Conservation (phyloP, 1,139 yeast species). For the Debaryomyces singareniensis region DNA sequence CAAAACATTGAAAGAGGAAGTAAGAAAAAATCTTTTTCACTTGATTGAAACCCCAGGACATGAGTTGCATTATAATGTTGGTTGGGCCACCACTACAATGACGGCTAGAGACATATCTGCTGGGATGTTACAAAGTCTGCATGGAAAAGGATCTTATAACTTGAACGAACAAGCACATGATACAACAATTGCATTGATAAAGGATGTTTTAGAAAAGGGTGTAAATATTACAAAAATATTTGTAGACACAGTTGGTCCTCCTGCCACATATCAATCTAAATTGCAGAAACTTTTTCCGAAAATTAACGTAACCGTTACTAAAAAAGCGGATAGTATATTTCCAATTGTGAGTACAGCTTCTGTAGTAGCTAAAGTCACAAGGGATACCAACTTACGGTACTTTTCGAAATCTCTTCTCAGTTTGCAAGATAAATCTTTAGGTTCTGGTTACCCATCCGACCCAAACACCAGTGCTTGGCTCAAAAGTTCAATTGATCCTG, state of each 20-base stretch:
- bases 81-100: slow-evolving; percentile 84
- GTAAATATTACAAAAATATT: slow-evolving; percentile 64
- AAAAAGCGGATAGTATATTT: slow-evolving; percentile 90
- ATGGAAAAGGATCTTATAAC: slow-evolving; percentile 58
- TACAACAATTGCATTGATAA: slow-evolving; percentile 76
- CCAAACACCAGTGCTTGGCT: slow-evolving; percentile 80
- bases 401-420: slow-evolving; percentile 16
- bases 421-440: slow-evolving; percentile 40
- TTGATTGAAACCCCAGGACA: slow-evolving; percentile 43
- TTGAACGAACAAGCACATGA: slow-evolving; percentile 96
- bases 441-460: slow-evolving; percentile 95
- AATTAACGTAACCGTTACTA: slow-evolving; percentile 76
- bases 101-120: slow-evolving; percentile 82
- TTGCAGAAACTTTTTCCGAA: slow-evolving; percentile 63
- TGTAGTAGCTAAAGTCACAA: slow-evolving; percentile 94
- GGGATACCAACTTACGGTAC: slow-evolving; percentile 63
- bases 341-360: slow-evolving; percentile 96
- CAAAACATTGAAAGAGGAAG: slow-evolving; percentile 71
- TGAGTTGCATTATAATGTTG: slow-evolving; percentile 54
- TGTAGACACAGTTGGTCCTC: slow-evolving; percentile 98
- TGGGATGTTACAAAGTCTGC: slow-evolving; percentile 69
- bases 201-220: slow-evolving; percentile 50
- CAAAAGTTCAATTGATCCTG: slow-evolving; percentile 49
- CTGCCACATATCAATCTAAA: slow-evolving; percentile 73
- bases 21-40: slow-evolving; percentile 56